These are phyloP conservation scores for Pseudonitzschia multistriata DNA, from an alignment of 108 stramenopile species.

Conservation along the genomic window DNA sequence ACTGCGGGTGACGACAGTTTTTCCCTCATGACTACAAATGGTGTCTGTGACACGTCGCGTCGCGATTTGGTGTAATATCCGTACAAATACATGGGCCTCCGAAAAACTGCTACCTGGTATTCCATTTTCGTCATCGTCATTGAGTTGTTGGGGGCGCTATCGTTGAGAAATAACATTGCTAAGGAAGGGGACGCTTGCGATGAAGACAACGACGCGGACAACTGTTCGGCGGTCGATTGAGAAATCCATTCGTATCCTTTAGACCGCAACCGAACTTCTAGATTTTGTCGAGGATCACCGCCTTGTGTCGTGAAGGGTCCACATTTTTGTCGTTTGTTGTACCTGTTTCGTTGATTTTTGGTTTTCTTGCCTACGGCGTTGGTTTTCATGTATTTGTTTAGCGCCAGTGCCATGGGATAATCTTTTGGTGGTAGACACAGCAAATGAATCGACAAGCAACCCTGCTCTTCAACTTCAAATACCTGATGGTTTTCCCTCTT, in stretches of 20 bases:
- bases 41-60: constrained; percentile 74
- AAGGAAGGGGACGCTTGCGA: background rate
- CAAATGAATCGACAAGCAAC: constrained; percentile 56
- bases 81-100: constrained; percentile 60
- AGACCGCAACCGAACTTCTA: constrained; percentile 40
- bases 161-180: background rate
- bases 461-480: constrained; percentile 58
- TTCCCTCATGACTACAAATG: constrained; percentile 61
- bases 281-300: constrained; percentile 69
- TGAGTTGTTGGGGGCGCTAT: background rate
- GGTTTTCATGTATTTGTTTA: background rate
- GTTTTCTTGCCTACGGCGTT: background rate
- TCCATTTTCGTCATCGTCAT: constrained; percentile 9
- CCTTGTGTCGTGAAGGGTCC: constrained; percentile 50
- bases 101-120: constrained; percentile 53
- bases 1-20: background rate
- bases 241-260: constrained; percentile 27
- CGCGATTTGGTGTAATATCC: constrained; percentile 75
- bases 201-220: background rate
- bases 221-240: constrained; percentile 22
- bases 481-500: background rate
- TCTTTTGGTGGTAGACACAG: constrained; percentile 37
- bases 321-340: constrained; percentile 33
- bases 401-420: background rate
- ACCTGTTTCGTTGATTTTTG: constrained; percentile 39